These are phyloP conservation scores for Irpex sp. DNA, from an alignment of 1,284 basidiomycete species.

Conservation along the genomic window DNA sequence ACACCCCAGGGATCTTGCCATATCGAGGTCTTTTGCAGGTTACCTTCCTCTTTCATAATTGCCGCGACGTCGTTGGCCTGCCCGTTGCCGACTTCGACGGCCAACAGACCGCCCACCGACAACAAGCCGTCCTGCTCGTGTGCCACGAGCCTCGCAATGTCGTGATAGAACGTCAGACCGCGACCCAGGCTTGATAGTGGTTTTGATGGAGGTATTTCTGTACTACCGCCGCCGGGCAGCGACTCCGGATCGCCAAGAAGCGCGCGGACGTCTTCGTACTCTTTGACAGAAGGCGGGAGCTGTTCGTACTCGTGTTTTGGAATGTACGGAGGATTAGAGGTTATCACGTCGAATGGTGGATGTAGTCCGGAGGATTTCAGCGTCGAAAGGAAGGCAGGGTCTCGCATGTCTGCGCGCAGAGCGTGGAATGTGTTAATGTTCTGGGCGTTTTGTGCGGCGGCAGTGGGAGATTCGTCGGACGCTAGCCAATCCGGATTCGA, in stretches of 20 bases:
- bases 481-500: not conserved
- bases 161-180: constrained; percentile 77
- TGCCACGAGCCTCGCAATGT: constrained; percentile 60
- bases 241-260: constrained; percentile 64
- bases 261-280: constrained; percentile 78
- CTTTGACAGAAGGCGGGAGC: constrained; percentile 65
- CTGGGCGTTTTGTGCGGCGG: not conserved
- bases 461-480: constrained; percentile 6
- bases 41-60: constrained; percentile 47
- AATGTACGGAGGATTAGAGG: constrained; percentile 95
- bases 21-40: constrained; percentile 50
- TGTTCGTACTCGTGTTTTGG: constrained; percentile 58
- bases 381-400: constrained; percentile 25
- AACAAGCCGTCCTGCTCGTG: constrained; percentile 37
- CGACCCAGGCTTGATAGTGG: not conserved
- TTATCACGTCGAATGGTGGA: constrained; percentile 72
- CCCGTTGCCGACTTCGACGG: constrained; percentile 75
- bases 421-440: constrained; percentile 44
- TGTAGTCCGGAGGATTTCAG: constrained; percentile 30
- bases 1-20: constrained; percentile 79
- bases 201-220: not conserved
- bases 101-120: constrained; percentile 50
- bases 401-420: constrained; percentile 45
- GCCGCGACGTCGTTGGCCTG: constrained; percentile 64
- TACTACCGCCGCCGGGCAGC: constrained; percentile 25